Conservation (phyloP, 2,329 filamentous ascomycete genomes). For the Cladosporium sp. region DNA sequence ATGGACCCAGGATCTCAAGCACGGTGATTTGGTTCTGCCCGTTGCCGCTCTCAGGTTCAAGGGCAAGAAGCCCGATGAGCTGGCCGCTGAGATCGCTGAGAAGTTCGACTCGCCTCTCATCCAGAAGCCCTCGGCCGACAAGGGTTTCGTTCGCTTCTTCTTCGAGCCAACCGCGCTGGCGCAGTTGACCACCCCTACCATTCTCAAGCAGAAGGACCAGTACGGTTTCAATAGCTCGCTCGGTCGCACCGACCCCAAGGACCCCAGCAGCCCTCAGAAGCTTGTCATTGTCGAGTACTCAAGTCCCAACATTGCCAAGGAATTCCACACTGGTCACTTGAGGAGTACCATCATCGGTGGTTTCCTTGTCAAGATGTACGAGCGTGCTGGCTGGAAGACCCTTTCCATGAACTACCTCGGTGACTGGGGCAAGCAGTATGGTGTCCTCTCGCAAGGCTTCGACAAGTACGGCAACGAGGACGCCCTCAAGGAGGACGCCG, state of each 20-base stretch:
- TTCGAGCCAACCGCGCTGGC: conserved; percentile 66
- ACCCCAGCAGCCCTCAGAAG: conserved; percentile 59
- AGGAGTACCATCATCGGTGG: conserved; percentile 73
- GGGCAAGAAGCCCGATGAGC: conserved; percentile 55
- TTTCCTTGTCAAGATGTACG: conserved; percentile 65
- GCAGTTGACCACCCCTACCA: conserved; percentile 62
- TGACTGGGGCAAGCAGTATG: conserved; percentile 74
- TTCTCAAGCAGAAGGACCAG: conserved; percentile 55
- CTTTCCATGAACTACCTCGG: conserved; percentile 70
- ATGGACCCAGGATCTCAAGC: conserved; percentile 75
- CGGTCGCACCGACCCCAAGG: conserved; percentile 57
- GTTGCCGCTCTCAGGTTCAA: conserved; percentile 75
- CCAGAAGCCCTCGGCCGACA: conserved; percentile 61
- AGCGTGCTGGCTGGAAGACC: conserved; percentile 65
- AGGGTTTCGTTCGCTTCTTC: conserved; percentile 73
- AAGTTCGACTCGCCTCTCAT: conserved; percentile 63
- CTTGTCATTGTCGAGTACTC: conserved; percentile 75
- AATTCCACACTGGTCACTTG: conserved; percentile 70
- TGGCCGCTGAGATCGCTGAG: conserved; percentile 51
- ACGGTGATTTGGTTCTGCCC: conserved; percentile 75
- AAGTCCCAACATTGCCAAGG: conserved; percentile 81
- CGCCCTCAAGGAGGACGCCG: conserved; percentile 65
- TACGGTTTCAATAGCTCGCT: conserved; percentile 61
- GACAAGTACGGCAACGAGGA: conserved; percentile 71
- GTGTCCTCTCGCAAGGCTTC: conserved; percentile 67